Evolutionary conservation across 208 protist species (phyloP).

Genomic region (Acanthamoeba triangularis): DNA sequence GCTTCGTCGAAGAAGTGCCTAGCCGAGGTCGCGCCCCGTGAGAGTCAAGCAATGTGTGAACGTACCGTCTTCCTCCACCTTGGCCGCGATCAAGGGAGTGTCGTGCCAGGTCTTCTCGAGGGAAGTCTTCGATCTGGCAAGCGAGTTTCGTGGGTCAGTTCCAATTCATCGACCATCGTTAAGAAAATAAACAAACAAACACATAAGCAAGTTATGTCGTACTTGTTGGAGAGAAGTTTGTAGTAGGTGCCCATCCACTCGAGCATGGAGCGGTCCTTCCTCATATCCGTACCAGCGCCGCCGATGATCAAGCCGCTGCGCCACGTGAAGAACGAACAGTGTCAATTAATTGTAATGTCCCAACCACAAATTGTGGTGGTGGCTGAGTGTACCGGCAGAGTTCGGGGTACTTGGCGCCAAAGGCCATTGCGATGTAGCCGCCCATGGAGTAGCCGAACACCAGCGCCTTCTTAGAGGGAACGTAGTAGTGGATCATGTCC

Average conservation of each 20-base stretch:
- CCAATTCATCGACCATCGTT: no score
- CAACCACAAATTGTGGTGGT: no score
- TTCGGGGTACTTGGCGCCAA: slow-evolving; percentile 53
- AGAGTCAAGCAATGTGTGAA: no score
- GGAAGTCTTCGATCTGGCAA: slow-evolving; percentile 26
- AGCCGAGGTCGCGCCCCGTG: no score
- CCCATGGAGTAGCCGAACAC: slow-evolving; percentile 59
- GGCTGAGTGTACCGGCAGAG: not conserved
- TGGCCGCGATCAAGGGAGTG: slow-evolving; percentile 32
- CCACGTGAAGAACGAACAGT: no score
- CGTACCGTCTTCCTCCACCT: slow-evolving; percentile 46
- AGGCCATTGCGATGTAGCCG: slow-evolving; percentile 56
- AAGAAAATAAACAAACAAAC: no score
- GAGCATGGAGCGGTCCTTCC: slow-evolving; percentile 37
- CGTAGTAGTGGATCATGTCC: slow-evolving; percentile 60
- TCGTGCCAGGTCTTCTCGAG: slow-evolving; percentile 66
- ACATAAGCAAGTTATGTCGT: no score
- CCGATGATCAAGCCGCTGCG: slow-evolving; percentile 28
- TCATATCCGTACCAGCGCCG: not conserved
- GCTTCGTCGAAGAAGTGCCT: no score
- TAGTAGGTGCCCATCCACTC: slow-evolving; percentile 71
- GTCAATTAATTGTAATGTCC: no score
- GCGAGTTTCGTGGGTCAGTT: no score
- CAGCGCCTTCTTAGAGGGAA: slow-evolving; percentile 29
- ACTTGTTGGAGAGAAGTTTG: slow-evolving; percentile 67